Conservation (phyloP, 768 basidiomycete genomes). For the Boletus coccyginus region DNA sequence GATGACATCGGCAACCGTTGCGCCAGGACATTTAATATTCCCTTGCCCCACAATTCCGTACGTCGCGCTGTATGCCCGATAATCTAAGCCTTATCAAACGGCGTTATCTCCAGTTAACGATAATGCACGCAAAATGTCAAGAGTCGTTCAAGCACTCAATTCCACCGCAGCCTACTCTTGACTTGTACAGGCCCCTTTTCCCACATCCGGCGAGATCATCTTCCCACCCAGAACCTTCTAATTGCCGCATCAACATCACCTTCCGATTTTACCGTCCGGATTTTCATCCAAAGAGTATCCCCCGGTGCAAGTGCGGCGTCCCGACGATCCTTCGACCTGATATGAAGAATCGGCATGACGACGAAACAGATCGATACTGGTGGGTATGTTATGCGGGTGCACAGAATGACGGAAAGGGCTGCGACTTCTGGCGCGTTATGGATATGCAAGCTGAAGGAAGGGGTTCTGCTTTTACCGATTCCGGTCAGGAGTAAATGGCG, state of each 20-base stretch:
- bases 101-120: slow-evolving; percentile 51
- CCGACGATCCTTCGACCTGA: slow-evolving; percentile 72
- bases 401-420: slow-evolving; percentile 83
- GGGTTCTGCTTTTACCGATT: slow-evolving; percentile 42
- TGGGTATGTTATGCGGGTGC: slow-evolving; percentile 75
- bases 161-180: slow-evolving; percentile 67
- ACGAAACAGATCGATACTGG: slow-evolving; percentile 63
- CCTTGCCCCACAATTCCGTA: slow-evolving; percentile 77
- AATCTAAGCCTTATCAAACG: neutral
- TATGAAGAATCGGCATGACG: slow-evolving; percentile 69
- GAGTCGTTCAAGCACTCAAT: slow-evolving; percentile 80
- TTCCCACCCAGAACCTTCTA: slow-evolving; percentile 44
- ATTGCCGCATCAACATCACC: slow-evolving; percentile 79
- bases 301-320: slow-evolving; percentile 69
- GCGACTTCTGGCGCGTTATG: slow-evolving; percentile 71
- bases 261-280: slow-evolving; percentile 87
- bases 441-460: slow-evolving; percentile 67
- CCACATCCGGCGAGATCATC: slow-evolving; percentile 32
- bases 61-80: slow-evolving; percentile 19
- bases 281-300: slow-evolving; percentile 62
- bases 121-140: slow-evolving; percentile 86
- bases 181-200: slow-evolving; percentile 63
- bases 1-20: slow-evolving; percentile 54
- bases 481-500: neutral
- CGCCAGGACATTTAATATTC: slow-evolving; percentile 74